These are phyloP conservation scores for Hibiscus trionum DNA, from an alignment of 345 rosid genomes.

Conservation along the genomic window DNA sequence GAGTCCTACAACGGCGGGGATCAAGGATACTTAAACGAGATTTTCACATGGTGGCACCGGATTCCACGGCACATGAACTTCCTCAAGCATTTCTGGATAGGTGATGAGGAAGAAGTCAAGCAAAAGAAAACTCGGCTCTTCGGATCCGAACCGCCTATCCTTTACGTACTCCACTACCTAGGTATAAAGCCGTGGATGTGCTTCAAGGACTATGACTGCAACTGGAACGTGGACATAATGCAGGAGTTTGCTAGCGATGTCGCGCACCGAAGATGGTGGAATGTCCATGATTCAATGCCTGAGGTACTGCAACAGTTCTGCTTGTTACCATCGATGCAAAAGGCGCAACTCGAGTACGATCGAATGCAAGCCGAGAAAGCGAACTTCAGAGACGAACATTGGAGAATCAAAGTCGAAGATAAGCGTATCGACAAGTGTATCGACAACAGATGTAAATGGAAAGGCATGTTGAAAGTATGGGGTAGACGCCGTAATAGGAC, in stretches of 20 bases:
- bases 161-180: constrained; percentile 82
- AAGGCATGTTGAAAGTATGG: constrained; percentile 81
- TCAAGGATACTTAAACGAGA: constrained; percentile 45
- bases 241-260: constrained; percentile 85
- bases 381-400: constrained; percentile 62
- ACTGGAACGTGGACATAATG: constrained; percentile 73
- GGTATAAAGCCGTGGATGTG: constrained; percentile 91
- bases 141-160: constrained; percentile 77
- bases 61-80: constrained; percentile 9
- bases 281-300: constrained; percentile 46
- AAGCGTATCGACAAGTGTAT: constrained; percentile 52
- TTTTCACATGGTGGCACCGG: constrained; percentile 42
- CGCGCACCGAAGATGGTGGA: constrained; percentile 88
- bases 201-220: constrained; percentile 94
- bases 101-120: constrained; percentile 15
- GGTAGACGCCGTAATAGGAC: constrained; percentile 70
- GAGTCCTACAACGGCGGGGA: constrained; percentile 7
- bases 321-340: constrained; percentile 67
- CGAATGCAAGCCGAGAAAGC: constrained; percentile 67
- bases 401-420: constrained; percentile 58
- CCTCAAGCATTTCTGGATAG: constrained; percentile 1
- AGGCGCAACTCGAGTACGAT: constrained; percentile 79
- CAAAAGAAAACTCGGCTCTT: constrained; percentile 64
- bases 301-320: constrained; percentile 22
- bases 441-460: no score